phyloP scores from a whole-genome alignment of 352 stramenopile genomes.

The Lagenidium giganteum region DNA sequence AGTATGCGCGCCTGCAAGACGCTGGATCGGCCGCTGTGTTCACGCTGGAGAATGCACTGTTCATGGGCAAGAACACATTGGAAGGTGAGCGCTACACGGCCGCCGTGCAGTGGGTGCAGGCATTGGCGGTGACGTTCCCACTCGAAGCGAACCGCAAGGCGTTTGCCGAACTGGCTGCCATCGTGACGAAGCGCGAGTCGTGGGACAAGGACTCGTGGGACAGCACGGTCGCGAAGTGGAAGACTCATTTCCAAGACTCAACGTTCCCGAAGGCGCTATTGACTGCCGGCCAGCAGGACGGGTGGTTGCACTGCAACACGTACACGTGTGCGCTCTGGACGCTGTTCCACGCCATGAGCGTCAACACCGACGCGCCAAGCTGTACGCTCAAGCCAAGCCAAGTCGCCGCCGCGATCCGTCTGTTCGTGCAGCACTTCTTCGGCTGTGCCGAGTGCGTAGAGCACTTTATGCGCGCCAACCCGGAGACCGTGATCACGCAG shows the following conservation, averaged over 20 bases:
- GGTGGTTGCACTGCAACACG: constrained; percentile 54
- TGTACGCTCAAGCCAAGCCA: constrained; percentile 47
- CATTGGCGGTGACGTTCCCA: constrained; percentile 55
- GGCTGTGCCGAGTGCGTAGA: constrained; percentile 70
- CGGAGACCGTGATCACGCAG: constrained; percentile 39
- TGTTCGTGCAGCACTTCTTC: constrained; percentile 80
- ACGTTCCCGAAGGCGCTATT: constrained; percentile 69
- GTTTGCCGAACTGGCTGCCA: constrained; percentile 32
- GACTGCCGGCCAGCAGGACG: constrained; percentile 34
- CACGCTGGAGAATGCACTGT: constrained; percentile 72
- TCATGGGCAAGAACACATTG: constrained; percentile 52
- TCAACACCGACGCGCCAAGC: constrained; percentile 25
- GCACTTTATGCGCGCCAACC: constrained; percentile 71
- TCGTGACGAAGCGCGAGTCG: constrained; percentile 27
- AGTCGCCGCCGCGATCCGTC: constrained; percentile 51
- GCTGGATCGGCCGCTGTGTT: constrained; percentile 57
- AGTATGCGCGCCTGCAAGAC: constrained; percentile 66
- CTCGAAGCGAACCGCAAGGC: constrained; percentile 53
- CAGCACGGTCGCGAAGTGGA: constrained; percentile 59
- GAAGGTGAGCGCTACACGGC: constrained; percentile 60
- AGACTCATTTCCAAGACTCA: constrained; percentile 24
- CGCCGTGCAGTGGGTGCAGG: constrained; percentile 57
- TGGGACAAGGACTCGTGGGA: constrained; percentile 64
- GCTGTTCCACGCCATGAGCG: constrained; percentile 75
- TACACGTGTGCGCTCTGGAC: constrained; percentile 83